Conservation (phyloP, 768 basidiomycete species). For the Suillus bovinus region DNA sequence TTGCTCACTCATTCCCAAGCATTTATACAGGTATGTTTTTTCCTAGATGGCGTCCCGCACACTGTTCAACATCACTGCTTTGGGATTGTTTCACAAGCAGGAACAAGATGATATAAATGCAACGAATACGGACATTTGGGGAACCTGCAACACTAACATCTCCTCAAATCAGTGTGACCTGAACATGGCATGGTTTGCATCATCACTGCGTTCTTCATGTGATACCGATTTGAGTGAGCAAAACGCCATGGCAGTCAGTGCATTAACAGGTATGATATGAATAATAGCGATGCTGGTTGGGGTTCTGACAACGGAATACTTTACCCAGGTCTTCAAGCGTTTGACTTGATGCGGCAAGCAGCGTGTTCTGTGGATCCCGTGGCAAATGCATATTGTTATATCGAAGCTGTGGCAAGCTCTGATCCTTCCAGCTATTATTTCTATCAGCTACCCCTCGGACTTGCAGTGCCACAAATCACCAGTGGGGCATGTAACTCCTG, state of each 20-base stretch:
- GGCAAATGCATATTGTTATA: conserved; percentile 71
- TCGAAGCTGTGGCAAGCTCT: conserved; percentile 56
- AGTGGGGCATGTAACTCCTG: conserved; percentile 64
- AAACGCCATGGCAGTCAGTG: conserved; percentile 52
- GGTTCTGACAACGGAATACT: conserved; percentile 1
- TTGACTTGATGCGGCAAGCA: conserved; percentile 56
- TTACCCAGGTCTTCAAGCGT: conserved; percentile 60
- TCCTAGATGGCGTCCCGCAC: conserved; percentile 2
- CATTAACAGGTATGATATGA: conserved; percentile 52
- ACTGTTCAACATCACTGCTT: conserved; percentile 9
- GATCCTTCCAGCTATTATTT: conserved; percentile 72
- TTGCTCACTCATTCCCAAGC: conserved; percentile 53
- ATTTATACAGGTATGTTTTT: conserved; percentile 53
- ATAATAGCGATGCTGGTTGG: background rate
- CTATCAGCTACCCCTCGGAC: conserved; percentile 67
- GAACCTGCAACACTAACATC: conserved; percentile 69
- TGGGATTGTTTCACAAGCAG: conserved; percentile 37
- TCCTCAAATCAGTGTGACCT: conserved; percentile 51
- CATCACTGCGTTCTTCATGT: conserved; percentile 50
- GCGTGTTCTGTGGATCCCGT: conserved; percentile 61
- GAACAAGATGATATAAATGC: conserved; percentile 61
- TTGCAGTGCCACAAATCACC: conserved; percentile 48
- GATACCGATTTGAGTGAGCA: conserved; percentile 50
- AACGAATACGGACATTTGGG: conserved; percentile 73
- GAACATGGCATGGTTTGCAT: conserved; percentile 69